These are phyloP conservation scores for Diplodia mutila DNA, from an alignment of 2,329 filamentous ascomycete species.

Conservation along the genomic window DNA sequence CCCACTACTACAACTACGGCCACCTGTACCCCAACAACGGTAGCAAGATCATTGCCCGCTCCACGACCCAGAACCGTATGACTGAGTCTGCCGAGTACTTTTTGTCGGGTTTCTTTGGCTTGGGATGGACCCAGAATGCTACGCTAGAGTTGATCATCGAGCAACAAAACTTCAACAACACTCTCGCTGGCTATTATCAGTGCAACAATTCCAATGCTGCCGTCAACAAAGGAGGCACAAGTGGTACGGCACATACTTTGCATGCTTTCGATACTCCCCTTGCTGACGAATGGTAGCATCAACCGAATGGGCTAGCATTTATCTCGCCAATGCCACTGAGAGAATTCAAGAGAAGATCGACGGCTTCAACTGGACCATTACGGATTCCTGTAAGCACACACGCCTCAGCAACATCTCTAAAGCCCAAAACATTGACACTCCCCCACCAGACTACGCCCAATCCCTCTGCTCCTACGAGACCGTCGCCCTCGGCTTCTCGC, in stretches of 20 bases:
- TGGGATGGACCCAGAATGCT: conserved; percentile 72
- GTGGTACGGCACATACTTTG: neutral
- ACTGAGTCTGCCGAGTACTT: conserved; percentile 77
- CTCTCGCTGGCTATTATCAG: conserved; percentile 67
- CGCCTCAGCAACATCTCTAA: neutral
- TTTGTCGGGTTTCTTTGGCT: conserved; percentile 76
- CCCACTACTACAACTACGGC: conserved; percentile 75
- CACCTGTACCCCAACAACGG: conserved; percentile 69
- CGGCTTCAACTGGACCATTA: conserved; percentile 41
- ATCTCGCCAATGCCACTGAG: conserved; percentile 66
- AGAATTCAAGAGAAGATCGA: conserved; percentile 60
- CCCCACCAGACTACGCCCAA: conserved; percentile 64
- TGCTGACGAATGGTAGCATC: conserved; percentile 49
- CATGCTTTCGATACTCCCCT: neutral
- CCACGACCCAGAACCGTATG: conserved; percentile 79
- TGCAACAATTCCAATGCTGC: conserved; percentile 63
- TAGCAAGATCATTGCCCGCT: conserved; percentile 73
- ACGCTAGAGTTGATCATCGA: conserved; percentile 76
- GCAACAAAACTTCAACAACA: conserved; percentile 67
- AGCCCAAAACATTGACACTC: neutral
- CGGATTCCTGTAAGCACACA: conserved; percentile 36
- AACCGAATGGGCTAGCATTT: conserved; percentile 64
- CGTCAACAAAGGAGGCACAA: conserved; percentile 10
- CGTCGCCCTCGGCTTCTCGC: conserved; percentile 73
- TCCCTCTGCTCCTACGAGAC: conserved; percentile 78